Evolutionary conservation across 2,329 filamentous ascomycete genomes (phyloP).

Genomic region (Penicillium sp.): DNA sequence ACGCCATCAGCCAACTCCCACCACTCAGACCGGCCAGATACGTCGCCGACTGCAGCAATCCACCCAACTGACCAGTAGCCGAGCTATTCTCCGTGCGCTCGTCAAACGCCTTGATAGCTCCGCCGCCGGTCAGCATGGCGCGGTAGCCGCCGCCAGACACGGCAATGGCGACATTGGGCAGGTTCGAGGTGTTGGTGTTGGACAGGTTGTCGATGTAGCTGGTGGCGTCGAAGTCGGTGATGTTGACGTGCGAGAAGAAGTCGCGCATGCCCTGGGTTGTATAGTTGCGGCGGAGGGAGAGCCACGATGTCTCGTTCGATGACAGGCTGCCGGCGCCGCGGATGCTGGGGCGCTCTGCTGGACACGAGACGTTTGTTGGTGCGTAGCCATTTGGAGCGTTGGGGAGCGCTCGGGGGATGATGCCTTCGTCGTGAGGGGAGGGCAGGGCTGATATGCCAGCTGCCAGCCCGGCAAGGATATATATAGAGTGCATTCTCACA

Average conservation of each 20-base stretch:
- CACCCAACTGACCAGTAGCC: conserved; percentile 65
- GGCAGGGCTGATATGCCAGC: no score
- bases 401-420: conserved; percentile 42
- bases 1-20: conserved; percentile 83
- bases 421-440: not conserved
- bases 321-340: conserved; percentile 63
- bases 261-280: conserved; percentile 72
- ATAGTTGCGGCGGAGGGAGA: conserved; percentile 65
- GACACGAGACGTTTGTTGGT: conserved; percentile 66
- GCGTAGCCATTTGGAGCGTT: conserved; percentile 67
- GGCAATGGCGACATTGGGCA: conserved; percentile 71
- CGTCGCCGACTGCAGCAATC: conserved; percentile 73
- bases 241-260: conserved; percentile 66
- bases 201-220: conserved; percentile 62
- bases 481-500: no score
- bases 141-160: conserved; percentile 81
- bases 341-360: conserved; percentile 63
- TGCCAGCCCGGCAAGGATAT: no score
- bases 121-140: conserved; percentile 79
- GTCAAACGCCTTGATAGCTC: conserved; percentile 75
- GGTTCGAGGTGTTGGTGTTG: conserved; percentile 48
- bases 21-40: conserved; percentile 79
- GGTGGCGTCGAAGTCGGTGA: conserved; percentile 68
- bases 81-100: conserved; percentile 62
- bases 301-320: conserved; percentile 67